Conservation (phyloP, 2,329 filamentous ascomycete species). For the Epichloe elymi region DNA sequence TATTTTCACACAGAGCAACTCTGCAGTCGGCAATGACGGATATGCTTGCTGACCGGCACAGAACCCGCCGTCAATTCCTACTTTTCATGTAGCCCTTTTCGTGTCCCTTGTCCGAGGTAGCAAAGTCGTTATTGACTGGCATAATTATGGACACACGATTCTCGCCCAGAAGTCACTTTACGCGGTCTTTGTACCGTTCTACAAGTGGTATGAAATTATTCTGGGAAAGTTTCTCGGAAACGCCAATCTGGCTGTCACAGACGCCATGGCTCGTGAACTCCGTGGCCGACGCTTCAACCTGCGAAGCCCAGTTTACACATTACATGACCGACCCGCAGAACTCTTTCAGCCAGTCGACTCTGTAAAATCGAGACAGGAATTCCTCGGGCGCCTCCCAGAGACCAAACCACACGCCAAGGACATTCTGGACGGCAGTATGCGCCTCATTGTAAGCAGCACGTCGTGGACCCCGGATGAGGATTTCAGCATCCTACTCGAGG, state of each 20-base stretch:
- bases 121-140: constrained; percentile 85
- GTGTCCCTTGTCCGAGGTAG: constrained; percentile 68
- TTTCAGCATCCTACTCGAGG: constrained; percentile 75
- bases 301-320: constrained; percentile 49
- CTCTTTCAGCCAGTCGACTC: constrained; percentile 62
- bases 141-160: constrained; percentile 97
- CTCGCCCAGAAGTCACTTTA: constrained; percentile 48
- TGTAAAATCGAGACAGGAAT: constrained; percentile 33
- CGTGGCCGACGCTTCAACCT: constrained; percentile 50
- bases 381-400: constrained; percentile 53
- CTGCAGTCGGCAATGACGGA: background rate
- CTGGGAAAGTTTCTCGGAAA: constrained; percentile 55
- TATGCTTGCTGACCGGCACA: constrained; percentile 23
- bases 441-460: constrained; percentile 78
- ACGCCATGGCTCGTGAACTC: constrained; percentile 73
- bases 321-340: constrained; percentile 76
- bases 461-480: constrained; percentile 98
- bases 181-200: constrained; percentile 66
- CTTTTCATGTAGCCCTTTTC: constrained; percentile 61
- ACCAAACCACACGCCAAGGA: constrained; percentile 45
- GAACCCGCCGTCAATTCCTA: constrained; percentile 92
- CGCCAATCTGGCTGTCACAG: constrained; percentile 75
- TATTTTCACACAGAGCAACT: constrained; percentile 17
- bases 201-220: constrained; percentile 62
- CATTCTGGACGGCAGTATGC: constrained; percentile 44